Conservation (phyloP, 1,284 basidiomycete genomes). For the Puccinia polysora region DNA sequence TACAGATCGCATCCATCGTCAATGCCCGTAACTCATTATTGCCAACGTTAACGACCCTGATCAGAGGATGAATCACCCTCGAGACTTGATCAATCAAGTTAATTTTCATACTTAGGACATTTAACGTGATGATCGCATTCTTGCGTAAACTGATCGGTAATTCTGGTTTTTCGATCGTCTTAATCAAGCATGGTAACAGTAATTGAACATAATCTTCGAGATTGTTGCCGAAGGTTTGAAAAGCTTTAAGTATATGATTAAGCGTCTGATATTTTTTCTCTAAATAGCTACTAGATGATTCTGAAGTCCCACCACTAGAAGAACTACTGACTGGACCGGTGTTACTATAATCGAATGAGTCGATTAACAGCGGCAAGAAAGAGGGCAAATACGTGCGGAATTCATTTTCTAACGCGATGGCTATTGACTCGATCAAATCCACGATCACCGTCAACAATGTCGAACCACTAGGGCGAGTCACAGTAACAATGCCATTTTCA, state of each 20-base stretch:
- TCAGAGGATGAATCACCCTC: constrained; percentile 90
- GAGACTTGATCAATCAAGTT: constrained; percentile 99
- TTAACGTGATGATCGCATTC: constrained; percentile 84
- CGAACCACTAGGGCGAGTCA: constrained; percentile 58
- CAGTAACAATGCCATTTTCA: constrained; percentile 37
- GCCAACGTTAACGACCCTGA: constrained; percentile 75
- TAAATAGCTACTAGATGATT: constrained; percentile 51
- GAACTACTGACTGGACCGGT: constrained; percentile 38
- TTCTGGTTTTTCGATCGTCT: constrained; percentile 80
- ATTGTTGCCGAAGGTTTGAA: constrained; percentile 89
- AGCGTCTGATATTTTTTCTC: constrained; percentile 68
- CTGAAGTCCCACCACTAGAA: constrained; percentile 63
- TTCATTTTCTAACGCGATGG: constrained; percentile 89
- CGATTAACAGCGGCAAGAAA: constrained; percentile 82
- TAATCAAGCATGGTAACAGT: constrained; percentile 89
- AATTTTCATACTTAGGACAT: constrained; percentile 82
- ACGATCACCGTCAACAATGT: constrained; percentile 87
- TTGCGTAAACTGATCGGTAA: constrained; percentile 72
- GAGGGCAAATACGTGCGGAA: constrained; percentile 96
- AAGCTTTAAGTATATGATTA: constrained; percentile 77
- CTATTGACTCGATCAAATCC: constrained; percentile 87
- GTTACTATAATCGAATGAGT: constrained; percentile 64
- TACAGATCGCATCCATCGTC: constrained; percentile 89
- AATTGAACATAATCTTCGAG: constrained; percentile 98
- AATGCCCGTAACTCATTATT: constrained; percentile 74